Conservation (phyloP, 257 asterid species). For the Paraleonurus japonicus region DNA sequence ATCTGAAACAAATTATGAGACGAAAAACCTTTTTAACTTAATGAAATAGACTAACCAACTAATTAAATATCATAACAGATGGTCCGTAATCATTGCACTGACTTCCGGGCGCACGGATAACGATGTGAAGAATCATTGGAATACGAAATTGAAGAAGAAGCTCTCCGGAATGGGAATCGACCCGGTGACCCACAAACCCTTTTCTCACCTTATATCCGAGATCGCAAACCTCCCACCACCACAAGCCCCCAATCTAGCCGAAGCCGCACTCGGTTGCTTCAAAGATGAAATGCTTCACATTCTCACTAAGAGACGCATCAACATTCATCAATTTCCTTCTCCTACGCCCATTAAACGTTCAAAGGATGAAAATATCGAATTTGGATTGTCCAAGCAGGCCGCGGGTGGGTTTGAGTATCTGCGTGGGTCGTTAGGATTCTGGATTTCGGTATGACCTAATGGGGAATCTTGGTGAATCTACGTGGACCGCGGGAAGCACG, state of each 20-base stretch:
- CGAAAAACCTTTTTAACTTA: too few relatives aligned
- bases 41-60: neutral
- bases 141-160: conserved; percentile 90
- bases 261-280: conserved; percentile 93
- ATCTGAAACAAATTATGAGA: too few relatives aligned
- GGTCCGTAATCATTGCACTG: conserved; percentile 95
- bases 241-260: conserved; percentile 87
- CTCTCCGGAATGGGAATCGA: conserved; percentile 96
- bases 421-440: neutral
- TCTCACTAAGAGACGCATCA: conserved; percentile 76
- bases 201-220: conserved; percentile 85
- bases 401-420: neutral
- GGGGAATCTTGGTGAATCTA: neutral
- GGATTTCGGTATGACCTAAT: neutral
- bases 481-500: conserved; percentile 57
- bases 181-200: conserved; percentile 95
- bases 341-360: conserved; percentile 37
- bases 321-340: conserved; percentile 44
- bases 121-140: conserved; percentile 95
- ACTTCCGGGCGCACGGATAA: conserved; percentile 95
- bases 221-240: conserved; percentile 89
- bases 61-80: conserved; percentile 36
- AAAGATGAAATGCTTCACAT: conserved; percentile 97
- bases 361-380: conserved; percentile 31
- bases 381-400: neutral